phyloP scores from a whole-genome alignment of 2,329 filamentous ascomycete genomes.

The Moelleriella libera region DNA sequence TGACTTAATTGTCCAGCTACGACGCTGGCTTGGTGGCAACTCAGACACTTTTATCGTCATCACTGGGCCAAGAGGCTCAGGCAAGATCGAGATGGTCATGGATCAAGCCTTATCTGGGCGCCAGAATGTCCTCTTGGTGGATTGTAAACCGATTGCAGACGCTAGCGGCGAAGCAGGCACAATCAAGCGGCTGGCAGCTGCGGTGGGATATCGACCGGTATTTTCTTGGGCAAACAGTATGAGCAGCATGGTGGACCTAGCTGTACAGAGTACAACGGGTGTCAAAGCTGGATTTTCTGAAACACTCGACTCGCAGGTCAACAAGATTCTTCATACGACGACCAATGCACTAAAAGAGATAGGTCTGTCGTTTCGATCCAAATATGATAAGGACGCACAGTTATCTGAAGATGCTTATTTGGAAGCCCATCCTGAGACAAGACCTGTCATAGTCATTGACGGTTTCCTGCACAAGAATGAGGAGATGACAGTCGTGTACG shows the following conservation, averaged over 20 bases:
- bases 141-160: slow-evolving; percentile 89
- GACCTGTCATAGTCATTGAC: slow-evolving; percentile 78
- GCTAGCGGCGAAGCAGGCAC: slow-evolving; percentile 77
- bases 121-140: slow-evolving; percentile 68
- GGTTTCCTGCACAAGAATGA: slow-evolving; percentile 78
- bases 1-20: slow-evolving; percentile 66
- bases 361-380: slow-evolving; percentile 54
- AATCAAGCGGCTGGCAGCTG: slow-evolving; percentile 64
- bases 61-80: slow-evolving; percentile 81
- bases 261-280: slow-evolving; percentile 84
- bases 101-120: slow-evolving; percentile 69
- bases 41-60: slow-evolving; percentile 88
- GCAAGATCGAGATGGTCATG: slow-evolving; percentile 76
- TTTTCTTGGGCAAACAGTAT: slow-evolving; percentile 96
- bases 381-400: slow-evolving; percentile 57
- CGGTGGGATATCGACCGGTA: slow-evolving; percentile 83
- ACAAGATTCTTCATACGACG: slow-evolving; percentile 80
- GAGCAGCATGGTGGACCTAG: slow-evolving; percentile 82
- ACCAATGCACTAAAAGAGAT: slow-evolving; percentile 66
- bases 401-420: slow-evolving; percentile 76
- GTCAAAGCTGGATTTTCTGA: slow-evolving; percentile 92
- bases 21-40: slow-evolving; percentile 76
- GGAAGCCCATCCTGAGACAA: slow-evolving; percentile 72
- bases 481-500: slow-evolving; percentile 50
- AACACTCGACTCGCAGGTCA: slow-evolving; percentile 75